phyloP scores from a whole-genome alignment of 176 grass and related monocot species.

The Zea mays region DNA sequence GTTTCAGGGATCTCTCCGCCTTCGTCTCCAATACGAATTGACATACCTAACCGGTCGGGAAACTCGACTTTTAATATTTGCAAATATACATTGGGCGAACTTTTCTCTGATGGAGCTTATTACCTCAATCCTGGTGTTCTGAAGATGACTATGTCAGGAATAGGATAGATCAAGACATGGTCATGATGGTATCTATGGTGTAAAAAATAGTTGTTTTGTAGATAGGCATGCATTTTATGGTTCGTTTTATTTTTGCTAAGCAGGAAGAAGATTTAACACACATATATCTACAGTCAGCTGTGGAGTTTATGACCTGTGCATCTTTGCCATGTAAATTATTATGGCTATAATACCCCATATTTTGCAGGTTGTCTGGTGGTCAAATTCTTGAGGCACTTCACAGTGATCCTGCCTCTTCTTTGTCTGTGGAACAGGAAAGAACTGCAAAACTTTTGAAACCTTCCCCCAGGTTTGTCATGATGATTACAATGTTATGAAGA shows the following conservation, averaged over 20 bases:
- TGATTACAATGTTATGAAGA: constrained; percentile 37
- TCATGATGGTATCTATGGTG: constrained; percentile 32
- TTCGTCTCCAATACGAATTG: constrained; percentile 90
- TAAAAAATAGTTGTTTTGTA: constrained; percentile 39
- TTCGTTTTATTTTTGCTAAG: constrained; percentile 27
- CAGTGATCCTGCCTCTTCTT: constrained; percentile 90
- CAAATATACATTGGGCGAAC: constrained; percentile 71
- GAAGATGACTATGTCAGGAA: constrained; percentile 39
- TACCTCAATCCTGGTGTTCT: constrained; percentile 43
- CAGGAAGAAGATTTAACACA: constrained; percentile 38
- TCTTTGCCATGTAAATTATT: constrained; percentile 22
- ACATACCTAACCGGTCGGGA: constrained; percentile 76
- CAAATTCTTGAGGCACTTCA: constrained; percentile 99
- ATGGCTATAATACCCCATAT: constrained; percentile 58
- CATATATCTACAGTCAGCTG: constrained; percentile 25
- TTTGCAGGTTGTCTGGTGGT: constrained; percentile 72
- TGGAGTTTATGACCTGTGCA: constrained; percentile 37
- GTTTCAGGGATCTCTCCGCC: constrained; percentile 82
- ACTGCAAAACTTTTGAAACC: constrained; percentile 75
- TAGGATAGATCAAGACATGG: constrained; percentile 48
- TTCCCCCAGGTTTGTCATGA: constrained; percentile 61
- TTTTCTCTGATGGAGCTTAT: constrained; percentile 57
- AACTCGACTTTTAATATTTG: constrained; percentile 87
- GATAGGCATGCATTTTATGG: constrained; percentile 33
- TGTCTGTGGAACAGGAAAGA: constrained; percentile 90